Conservation (phyloP, 2,329 filamentous ascomycete genomes). For the Xylaria sp. region DNA sequence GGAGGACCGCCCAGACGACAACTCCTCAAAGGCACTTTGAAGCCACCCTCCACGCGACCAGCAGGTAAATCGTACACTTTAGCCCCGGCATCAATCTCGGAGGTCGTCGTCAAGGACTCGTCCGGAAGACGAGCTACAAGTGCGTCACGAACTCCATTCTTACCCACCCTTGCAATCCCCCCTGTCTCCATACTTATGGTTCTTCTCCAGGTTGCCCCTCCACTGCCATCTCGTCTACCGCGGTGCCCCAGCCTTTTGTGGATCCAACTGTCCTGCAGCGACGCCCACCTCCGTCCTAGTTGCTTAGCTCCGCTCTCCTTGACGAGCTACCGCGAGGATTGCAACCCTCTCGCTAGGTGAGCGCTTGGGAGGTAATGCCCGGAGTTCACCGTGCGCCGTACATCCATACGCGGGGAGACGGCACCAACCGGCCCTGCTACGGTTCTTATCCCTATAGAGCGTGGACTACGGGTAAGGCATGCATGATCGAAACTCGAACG, state of each 20-base stretch:
- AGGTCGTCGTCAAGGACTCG: slow-evolving; percentile 40
- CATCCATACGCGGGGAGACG: neutral
- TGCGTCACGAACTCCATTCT: slow-evolving; percentile 31
- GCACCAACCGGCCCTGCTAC: neutral
- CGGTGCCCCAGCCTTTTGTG: slow-evolving; percentile 49
- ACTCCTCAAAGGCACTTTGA: slow-evolving; percentile 43
- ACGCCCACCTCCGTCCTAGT: slow-evolving; percentile 25
- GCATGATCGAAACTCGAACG: neutral
- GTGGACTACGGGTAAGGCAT: neutral
- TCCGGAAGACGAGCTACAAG: slow-evolving; percentile 31
- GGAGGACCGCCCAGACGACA: slow-evolving; percentile 24
- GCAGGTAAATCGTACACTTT: slow-evolving; percentile 44
- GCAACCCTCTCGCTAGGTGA: neutral
- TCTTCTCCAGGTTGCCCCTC: slow-evolving; percentile 36
- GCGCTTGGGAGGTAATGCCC: neutral
- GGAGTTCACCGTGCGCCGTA: neutral
- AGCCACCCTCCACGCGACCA: slow-evolving; percentile 36
- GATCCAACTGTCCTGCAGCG: slow-evolving; percentile 46
- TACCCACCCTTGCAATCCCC: neutral
- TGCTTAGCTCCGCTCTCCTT: neutral
- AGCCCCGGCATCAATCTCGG: slow-evolving; percentile 38
- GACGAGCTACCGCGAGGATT: neutral
- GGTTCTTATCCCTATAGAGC: neutral
- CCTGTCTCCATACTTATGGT: neutral
- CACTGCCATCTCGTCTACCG: slow-evolving; percentile 44